phyloP scores from a whole-genome alignment of 2,329 filamentous ascomycete genomes.

The Anisogramma anomala region DNA sequence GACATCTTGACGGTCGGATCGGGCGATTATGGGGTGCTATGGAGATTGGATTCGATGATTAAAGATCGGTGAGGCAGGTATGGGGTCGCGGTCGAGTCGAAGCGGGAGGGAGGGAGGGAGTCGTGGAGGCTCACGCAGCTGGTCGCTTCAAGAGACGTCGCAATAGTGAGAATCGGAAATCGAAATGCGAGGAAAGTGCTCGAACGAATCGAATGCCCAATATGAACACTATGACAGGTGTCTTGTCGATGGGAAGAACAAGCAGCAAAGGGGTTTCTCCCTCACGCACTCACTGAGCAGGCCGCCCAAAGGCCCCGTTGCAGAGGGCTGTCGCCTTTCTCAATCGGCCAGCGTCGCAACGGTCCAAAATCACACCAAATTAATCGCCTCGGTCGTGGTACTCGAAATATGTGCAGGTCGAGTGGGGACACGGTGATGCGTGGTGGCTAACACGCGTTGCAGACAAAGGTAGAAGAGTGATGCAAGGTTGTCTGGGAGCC shows the following conservation, averaged over 20 bases:
- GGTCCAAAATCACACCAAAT: conserved; percentile 24
- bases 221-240: conserved; percentile 4
- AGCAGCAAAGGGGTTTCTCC: no score
- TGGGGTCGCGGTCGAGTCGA: conserved; percentile 1
- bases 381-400: conserved; percentile 26
- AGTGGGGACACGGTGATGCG: conserved; percentile 24
- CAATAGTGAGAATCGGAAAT: not conserved
- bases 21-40: conserved; percentile 15
- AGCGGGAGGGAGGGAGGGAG: conserved; percentile 7
- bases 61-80: conserved; percentile 2
- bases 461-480: conserved; percentile 24
- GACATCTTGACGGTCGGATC: conserved; percentile 56
- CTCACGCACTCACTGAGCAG: conserved; percentile 21
- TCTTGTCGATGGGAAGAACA: conserved; percentile 9
- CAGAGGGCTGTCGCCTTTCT: conserved; percentile 22
- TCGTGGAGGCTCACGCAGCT: not conserved
- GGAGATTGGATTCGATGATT: conserved; percentile 9
- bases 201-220: conserved; percentile 1
- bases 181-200: conserved; percentile 7
- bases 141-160: not conserved
- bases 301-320: conserved; percentile 27
- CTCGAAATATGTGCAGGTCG: conserved; percentile 25
- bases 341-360: conserved; percentile 33
- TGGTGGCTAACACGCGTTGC: conserved; percentile 43
- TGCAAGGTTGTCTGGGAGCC: no score